Evolutionary conservation across 2,329 filamentous ascomycete species (phyloP), one percentile per base, ranked within the genome.

Genomic region (Xylariaceae sp.): DNA sequence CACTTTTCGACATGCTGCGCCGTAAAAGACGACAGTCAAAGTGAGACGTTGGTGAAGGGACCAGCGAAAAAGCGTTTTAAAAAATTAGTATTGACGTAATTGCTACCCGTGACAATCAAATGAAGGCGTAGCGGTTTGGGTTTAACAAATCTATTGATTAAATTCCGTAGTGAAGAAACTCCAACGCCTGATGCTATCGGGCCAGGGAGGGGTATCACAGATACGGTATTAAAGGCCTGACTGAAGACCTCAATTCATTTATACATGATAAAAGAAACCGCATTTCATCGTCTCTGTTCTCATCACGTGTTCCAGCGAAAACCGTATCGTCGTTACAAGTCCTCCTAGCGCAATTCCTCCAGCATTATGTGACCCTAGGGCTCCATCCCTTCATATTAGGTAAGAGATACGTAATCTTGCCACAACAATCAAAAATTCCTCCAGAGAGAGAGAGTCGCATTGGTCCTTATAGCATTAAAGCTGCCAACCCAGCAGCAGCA

Each of bases 251-350:
- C 48, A 59, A 61, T 44, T 64, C 65, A 62, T 67, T 65, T 64
- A 67, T 67, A 68, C 66, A 67, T 67, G 60, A 53, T 67, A 63
- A 65, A 60, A 49, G 61, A 64, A 62, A 55, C 58, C 55, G 49
- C 58, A n/a, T 39, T 48, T 58, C 53, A 55, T 42, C 60, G 53
- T 54, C 54, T 65, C 53, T 23, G 30, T 50, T 50, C 44, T 66
- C 60, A 55, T 60, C 55, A 41, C 55, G 48, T 64, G 58, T 39
- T 62, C 41, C 23, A 41, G 41, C 49, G 45, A 50, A 59, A 61
- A 58, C 53, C 51, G 50, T 53, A 20, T 51, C 51, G 42, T 60
- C 52, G 55, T 61, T 24, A 29, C 27, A 53, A 49, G 46, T 53
- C 55, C 41, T 62, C 50, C 62, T 53, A 51, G 53, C 58, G 58